These are phyloP conservation scores for Chionographis japonica DNA, from an alignment of 106 monocot genomes.

Conservation along the genomic window DNA sequence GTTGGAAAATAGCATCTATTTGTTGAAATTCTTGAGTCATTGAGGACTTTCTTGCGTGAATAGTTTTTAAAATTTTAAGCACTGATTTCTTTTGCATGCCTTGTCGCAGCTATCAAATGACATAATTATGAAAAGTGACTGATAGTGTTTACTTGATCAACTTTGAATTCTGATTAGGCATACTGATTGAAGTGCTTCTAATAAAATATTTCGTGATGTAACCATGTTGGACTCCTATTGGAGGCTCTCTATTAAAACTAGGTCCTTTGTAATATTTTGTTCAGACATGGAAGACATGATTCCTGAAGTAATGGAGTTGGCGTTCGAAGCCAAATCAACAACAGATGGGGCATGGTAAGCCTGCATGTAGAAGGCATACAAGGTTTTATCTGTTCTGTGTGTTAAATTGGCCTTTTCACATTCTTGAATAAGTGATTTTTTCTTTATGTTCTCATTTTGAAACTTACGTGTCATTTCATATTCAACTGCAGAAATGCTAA, in stretches of 20 bases:
- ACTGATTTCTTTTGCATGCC: background rate
- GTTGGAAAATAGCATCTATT: background rate
- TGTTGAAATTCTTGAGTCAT: background rate
- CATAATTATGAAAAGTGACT: background rate
- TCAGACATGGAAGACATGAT: conserved; percentile 20
- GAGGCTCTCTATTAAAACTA: background rate
- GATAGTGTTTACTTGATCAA: background rate
- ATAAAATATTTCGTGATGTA: background rate
- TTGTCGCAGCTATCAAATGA: too few relatives aligned
- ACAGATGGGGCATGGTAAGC: conserved; percentile 38
- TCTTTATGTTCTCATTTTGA: background rate
- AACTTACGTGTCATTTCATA: too few relatives aligned
- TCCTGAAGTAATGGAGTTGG: conserved; percentile 20
- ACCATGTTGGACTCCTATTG: background rate
- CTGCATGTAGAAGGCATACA: background rate
- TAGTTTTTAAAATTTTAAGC: background rate
- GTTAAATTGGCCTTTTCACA: too few relatives aligned
- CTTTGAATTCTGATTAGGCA: background rate
- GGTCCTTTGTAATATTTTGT: background rate
- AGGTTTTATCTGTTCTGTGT: background rate
- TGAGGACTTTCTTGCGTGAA: background rate
- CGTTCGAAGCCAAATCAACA: conserved; percentile 37
- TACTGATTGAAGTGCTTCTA: background rate
- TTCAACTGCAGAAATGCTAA: too few relatives aligned
- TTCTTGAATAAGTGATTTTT: background rate